phyloP scores from a whole-genome alignment of 805 yeast species.

The Zygoascus biomembranicola region DNA sequence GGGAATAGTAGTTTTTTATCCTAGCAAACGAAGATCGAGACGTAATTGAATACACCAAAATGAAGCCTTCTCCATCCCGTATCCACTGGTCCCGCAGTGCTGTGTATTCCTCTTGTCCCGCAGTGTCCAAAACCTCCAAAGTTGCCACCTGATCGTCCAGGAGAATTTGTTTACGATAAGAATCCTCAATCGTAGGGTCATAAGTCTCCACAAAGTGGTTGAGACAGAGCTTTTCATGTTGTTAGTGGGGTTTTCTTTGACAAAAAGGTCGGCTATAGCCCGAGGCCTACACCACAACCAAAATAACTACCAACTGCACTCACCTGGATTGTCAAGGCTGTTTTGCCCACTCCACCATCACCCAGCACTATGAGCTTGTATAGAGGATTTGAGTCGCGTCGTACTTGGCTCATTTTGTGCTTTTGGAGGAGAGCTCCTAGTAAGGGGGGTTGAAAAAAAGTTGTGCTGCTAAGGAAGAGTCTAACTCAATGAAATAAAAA shows the following conservation, averaged over 20 bases:
- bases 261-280: too few species aligned
- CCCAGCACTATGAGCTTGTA: constrained; percentile 93
- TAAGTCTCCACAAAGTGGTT: constrained; percentile 95
- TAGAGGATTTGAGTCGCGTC: constrained; percentile 26
- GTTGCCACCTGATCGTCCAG: constrained; percentile 71
- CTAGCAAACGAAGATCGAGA: constrained; percentile 81
- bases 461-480: neutral
- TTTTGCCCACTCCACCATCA: constrained; percentile 98
- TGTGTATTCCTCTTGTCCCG: constrained; percentile 82
- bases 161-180: constrained; percentile 66
- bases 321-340: constrained; percentile 83
- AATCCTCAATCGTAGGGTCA: constrained; percentile 87
- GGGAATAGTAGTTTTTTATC: constrained; percentile 70
- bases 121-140: constrained; percentile 85
- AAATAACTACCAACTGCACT: neutral
- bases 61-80: constrained; percentile 90
- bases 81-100: constrained; percentile 77
- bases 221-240: constrained; percentile 33
- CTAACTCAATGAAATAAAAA: neutral
- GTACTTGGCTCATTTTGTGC: neutral
- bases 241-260: too few species aligned
- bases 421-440: too few species aligned
- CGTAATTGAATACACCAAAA: constrained; percentile 81
- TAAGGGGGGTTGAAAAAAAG: too few species aligned
- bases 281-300: too few species aligned